Conservation (phyloP, 73 alveolate genomes). For the Urostyla sp. region DNA sequence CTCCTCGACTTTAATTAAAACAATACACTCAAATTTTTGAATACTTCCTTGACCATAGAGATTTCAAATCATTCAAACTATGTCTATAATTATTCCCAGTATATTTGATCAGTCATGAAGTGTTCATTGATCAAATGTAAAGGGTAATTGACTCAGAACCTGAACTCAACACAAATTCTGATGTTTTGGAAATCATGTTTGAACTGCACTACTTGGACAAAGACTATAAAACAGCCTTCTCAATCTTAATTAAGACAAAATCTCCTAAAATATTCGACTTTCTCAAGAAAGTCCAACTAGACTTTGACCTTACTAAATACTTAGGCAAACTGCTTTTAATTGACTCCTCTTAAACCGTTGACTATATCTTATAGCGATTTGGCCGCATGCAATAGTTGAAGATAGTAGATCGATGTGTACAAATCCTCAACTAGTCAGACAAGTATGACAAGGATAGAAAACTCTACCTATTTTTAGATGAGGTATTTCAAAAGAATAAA, state of each 20-base stretch:
- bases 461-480: slow-evolving; percentile 28
- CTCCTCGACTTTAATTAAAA: slow-evolving; percentile 7
- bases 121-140: not conserved
- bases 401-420: slow-evolving; percentile 35
- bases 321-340: slow-evolving; percentile 27
- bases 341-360: slow-evolving; percentile 28
- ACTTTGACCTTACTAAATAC: slow-evolving; percentile 25
- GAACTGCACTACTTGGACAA: slow-evolving; percentile 24
- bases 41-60: not conserved
- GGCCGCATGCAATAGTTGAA: not conserved
- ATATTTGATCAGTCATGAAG: slow-evolving; percentile 24
- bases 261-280: slow-evolving; percentile 25
- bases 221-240: slow-evolving; percentile 44
- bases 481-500: slow-evolving; percentile 1
- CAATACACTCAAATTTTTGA: slow-evolving; percentile 32
- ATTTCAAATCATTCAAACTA: not conserved
- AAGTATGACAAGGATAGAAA: slow-evolving; percentile 14
- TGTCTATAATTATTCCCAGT: not conserved
- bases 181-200: slow-evolving; percentile 15
- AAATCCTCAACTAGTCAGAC: not conserved
- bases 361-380: slow-evolving; percentile 14
- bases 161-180: not conserved
- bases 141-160: not conserved
- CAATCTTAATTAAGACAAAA: slow-evolving; percentile 23
- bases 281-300: slow-evolving; percentile 3